phyloP scores from a whole-genome alignment of 2,329 filamentous ascomycete species.

The Neopestalotiopsis clavispora region DNA sequence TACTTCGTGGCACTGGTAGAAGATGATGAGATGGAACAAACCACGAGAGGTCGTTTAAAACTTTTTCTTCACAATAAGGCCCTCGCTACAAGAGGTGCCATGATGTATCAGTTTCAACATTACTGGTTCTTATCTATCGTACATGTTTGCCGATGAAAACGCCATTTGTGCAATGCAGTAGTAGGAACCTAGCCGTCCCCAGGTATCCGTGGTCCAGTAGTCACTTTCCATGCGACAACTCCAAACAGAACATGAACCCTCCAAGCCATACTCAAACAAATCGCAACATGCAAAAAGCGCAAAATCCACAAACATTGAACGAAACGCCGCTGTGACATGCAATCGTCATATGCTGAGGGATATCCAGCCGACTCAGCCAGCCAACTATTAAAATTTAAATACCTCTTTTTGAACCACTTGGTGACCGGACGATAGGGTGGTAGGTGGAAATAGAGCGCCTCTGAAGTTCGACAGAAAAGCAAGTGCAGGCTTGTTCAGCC shows the following conservation, averaged over 20 bases:
- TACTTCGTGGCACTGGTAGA: no score
- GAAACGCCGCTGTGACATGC: conserved; percentile 15
- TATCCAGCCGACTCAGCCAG: conserved; percentile 14
- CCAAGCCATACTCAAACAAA: not conserved
- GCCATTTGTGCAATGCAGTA: conserved; percentile 2
- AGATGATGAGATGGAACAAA: no score
- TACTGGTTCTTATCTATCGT: not conserved
- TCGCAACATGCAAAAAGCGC: not conserved
- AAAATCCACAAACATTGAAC: conserved; percentile 1
- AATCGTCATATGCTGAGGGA: conserved; percentile 6
- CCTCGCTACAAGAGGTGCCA: no score
- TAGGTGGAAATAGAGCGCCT: not conserved
- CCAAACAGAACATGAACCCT: conserved; percentile 4
- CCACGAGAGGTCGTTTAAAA: no score
- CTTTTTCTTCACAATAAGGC: no score
- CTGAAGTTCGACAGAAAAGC: not conserved
- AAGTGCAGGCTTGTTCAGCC: conserved; percentile 19
- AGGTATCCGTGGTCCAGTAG: not conserved
- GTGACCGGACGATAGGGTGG: no score
- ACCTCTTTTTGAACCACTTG: conserved; percentile 23
- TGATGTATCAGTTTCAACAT: not conserved
- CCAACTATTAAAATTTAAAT: not conserved
- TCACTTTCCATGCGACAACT: not conserved
- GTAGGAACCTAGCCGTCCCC: not conserved
- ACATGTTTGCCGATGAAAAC: not conserved